phyloP scores from a whole-genome alignment of 192 early-diverging fungal species.

The Umbelopsis ramanniana region DNA sequence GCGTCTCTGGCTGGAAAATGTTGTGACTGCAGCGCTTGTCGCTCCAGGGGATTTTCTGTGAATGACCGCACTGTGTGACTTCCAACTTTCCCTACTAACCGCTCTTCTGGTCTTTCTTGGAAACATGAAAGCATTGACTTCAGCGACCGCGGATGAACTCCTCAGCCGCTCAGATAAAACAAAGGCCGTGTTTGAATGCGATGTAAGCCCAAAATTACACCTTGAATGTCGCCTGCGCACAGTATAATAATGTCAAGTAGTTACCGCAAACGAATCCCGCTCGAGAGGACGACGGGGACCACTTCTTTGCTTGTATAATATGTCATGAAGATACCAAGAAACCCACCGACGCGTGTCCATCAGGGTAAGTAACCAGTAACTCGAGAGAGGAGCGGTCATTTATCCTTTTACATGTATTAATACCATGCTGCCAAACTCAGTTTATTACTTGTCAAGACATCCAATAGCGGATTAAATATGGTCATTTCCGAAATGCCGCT shows the following conservation, averaged over 20 bases:
- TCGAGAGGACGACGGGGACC: background rate
- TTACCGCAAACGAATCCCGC: background rate
- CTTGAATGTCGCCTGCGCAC: background rate
- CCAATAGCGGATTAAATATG: background rate
- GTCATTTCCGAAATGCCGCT: slow-evolving; percentile 2
- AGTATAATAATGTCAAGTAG: background rate
- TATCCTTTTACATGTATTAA: background rate
- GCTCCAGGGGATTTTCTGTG: too few species aligned
- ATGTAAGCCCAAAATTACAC: background rate
- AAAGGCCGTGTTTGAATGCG: background rate
- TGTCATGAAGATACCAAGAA: background rate
- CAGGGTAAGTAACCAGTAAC: background rate
- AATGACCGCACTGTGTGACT: background rate
- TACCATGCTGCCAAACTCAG: background rate
- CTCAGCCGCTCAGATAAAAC: background rate
- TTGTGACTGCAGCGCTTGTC: too few species aligned
- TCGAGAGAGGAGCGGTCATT: background rate
- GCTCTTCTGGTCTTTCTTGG: background rate
- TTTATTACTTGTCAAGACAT: background rate
- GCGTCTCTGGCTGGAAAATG: too few species aligned
- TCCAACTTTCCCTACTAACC: background rate
- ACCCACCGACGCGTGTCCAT: background rate
- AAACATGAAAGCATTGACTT: background rate
- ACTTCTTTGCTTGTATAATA: background rate
- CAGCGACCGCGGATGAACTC: background rate